Conservation (phyloP, 805 yeast species). For the Saturnispora kantuleensis region DNA sequence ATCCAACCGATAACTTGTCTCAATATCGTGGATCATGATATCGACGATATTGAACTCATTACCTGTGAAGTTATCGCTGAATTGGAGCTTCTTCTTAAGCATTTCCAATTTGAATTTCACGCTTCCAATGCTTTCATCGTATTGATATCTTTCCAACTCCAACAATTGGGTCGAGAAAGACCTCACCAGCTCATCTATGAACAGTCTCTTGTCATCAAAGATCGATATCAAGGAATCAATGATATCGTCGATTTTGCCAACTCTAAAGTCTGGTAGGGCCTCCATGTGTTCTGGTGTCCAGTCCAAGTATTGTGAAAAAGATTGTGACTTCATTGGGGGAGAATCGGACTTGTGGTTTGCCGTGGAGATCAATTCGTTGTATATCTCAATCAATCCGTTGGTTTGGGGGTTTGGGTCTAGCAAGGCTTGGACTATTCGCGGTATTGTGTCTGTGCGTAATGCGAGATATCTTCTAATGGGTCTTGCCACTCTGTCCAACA, state of each 20-base stretch:
- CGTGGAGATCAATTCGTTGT: conserved; percentile 16
- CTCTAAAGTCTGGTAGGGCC: conserved; percentile 76
- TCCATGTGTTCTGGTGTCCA: conserved; percentile 88
- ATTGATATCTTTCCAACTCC: conserved; percentile 30
- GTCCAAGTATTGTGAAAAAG: conserved; percentile 30
- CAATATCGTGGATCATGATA: conserved; percentile 73
- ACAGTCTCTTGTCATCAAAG: conserved; percentile 57
- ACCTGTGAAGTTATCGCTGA: conserved; percentile 35
- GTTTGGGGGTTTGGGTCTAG: conserved; percentile 36
- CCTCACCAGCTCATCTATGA: conserved; percentile 53
- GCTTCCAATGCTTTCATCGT: conserved; percentile 31
- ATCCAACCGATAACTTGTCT: conserved; percentile 43
- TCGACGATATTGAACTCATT: conserved; percentile 57
- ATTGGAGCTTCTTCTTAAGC: conserved; percentile 37
- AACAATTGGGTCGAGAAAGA: conserved; percentile 52
- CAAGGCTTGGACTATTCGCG: conserved; percentile 61
- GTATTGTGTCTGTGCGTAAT: conserved; percentile 64
- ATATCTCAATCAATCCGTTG: conserved; percentile 38
- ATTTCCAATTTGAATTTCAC: conserved; percentile 29
- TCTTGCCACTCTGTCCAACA: conserved; percentile 66
- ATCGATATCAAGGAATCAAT: conserved; percentile 64
- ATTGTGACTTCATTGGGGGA: background rate
- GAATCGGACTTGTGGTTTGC: conserved; percentile 11
- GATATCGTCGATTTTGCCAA: conserved; percentile 50
- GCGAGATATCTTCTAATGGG: conserved; percentile 67